Percentiles rank a stretch among this genome's conserved stretches.
phyloP scores from a whole-genome alignment of 495 filamentous ascomycete species.

The Cladorrhinum samala region DNA sequence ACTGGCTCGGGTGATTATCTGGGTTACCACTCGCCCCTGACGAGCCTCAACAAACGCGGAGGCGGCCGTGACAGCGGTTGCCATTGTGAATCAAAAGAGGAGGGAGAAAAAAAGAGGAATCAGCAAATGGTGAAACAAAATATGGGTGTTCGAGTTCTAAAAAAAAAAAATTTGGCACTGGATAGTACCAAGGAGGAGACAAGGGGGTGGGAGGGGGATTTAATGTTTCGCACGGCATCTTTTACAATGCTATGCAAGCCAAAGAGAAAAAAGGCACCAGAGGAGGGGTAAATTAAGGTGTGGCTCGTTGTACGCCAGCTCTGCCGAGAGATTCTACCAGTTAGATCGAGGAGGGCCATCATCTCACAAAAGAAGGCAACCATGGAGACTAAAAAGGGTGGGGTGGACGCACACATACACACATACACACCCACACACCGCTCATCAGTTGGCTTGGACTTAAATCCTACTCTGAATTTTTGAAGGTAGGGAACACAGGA shows the following conservation, averaged over 20 bases:
- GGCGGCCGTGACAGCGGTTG: background rate
- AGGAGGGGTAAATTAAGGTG: background rate
- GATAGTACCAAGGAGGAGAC: no score
- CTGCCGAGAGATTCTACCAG: background rate
- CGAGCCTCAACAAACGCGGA: background rate
- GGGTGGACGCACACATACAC: no score
- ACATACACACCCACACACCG: background rate
- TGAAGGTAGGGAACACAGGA: no score
- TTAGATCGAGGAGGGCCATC: no score
- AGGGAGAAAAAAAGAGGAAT: no score
- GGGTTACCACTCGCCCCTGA: slow-evolving; percentile 13
- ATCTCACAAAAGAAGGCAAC: background rate
- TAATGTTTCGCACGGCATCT: background rate
- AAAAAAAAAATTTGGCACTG: no score
- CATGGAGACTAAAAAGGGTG: background rate
- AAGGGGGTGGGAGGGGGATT: background rate
- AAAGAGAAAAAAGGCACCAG: background rate
- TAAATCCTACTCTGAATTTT: no score
- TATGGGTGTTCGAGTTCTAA: no score
- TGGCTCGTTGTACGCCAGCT: background rate
- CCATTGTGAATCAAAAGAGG: no score
- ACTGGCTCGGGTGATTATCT: slow-evolving; percentile 14
- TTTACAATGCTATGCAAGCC: background rate
- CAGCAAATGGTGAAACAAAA: no score
- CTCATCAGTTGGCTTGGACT: background rate